phyloP scores from a whole-genome alignment of 108 stramenopile species.

The Parmales sp. region DNA sequence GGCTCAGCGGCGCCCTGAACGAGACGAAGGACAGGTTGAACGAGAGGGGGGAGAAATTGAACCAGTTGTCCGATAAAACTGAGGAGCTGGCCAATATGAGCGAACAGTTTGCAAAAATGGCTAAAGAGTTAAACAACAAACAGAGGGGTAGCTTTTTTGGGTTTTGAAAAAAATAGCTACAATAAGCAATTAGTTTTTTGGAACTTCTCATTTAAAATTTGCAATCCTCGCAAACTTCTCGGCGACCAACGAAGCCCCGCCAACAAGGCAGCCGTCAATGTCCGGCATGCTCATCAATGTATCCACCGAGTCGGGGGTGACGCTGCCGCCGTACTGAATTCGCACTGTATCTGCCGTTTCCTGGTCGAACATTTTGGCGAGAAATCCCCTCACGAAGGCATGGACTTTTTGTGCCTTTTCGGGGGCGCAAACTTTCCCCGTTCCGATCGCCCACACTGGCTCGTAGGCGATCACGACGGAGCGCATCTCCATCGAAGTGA shows the following conservation, averaged over 20 bases:
- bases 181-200: too few relatives aligned
- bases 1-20: too few relatives aligned
- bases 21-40: too few relatives aligned
- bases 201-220: conserved; percentile 49
- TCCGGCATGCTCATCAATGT: conserved; percentile 80
- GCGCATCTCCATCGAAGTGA: conserved; percentile 63
- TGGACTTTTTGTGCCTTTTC: conserved; percentile 75
- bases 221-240: conserved; percentile 84
- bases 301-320: conserved; percentile 83
- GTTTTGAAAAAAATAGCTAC: too few relatives aligned
- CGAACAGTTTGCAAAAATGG: too few relatives aligned
- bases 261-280: conserved; percentile 94
- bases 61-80: too few relatives aligned
- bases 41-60: too few relatives aligned
- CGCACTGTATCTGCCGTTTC: conserved; percentile 59
- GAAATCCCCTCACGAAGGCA: conserved; percentile 58
- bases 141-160: too few relatives aligned
- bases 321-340: conserved; percentile 88
- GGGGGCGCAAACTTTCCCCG: conserved; percentile 57
- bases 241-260: conserved; percentile 79
- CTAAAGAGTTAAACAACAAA: too few relatives aligned
- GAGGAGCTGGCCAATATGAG: too few relatives aligned
- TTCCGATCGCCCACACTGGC: conserved; percentile 36
- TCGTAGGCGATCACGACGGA: conserved; percentile 89
- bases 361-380: conserved; percentile 64